A percentile compares a stretch with the other conserved stretches of the same genome.
phyloP scores from a whole-genome alignment of 257 asterid species.

The Apocynum venetum region DNA sequence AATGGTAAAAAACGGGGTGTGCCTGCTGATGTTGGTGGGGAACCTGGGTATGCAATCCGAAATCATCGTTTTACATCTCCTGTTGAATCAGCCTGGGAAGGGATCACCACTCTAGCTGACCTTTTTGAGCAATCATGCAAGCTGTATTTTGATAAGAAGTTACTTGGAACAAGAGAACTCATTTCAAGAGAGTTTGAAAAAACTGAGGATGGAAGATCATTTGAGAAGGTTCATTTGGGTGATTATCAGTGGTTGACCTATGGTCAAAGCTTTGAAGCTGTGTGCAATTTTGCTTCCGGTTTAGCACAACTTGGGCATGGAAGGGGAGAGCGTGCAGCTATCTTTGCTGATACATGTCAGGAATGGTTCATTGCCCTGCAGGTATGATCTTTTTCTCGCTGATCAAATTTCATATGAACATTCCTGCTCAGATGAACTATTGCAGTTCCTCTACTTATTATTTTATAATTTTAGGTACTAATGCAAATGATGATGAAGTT shows the following conservation, averaged over 20 bases:
- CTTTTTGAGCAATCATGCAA: constrained; percentile 82
- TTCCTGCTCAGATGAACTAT: neutral
- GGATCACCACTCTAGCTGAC: constrained; percentile 87
- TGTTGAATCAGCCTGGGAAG: constrained; percentile 94
- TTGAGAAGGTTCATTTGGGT: constrained; percentile 96
- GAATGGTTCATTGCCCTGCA: constrained; percentile 97
- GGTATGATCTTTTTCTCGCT: constrained; percentile 35
- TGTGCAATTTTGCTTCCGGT: constrained; percentile 83
- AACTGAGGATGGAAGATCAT: constrained; percentile 69
- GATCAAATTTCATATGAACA: neutral
- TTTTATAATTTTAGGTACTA: neutral
- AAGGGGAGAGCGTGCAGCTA: constrained; percentile 86
- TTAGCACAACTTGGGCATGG: constrained; percentile 81
- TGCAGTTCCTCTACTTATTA: neutral
- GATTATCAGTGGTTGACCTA: constrained; percentile 88
- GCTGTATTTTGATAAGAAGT: constrained; percentile 40
- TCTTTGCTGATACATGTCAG: constrained; percentile 92
- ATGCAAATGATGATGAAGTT: neutral
- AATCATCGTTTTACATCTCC: constrained; percentile 60
- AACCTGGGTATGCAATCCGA: constrained; percentile 65
- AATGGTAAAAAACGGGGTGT: constrained; percentile 71
- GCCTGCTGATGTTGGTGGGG: constrained; percentile 72
- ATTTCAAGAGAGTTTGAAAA: constrained; percentile 63
- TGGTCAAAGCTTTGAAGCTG: constrained; percentile 71
- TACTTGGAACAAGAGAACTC: constrained; percentile 75